These are phyloP conservation scores for Fusarium udum DNA, from an alignment of 2,329 filamentous ascomycete genomes.

Conservation along the genomic window DNA sequence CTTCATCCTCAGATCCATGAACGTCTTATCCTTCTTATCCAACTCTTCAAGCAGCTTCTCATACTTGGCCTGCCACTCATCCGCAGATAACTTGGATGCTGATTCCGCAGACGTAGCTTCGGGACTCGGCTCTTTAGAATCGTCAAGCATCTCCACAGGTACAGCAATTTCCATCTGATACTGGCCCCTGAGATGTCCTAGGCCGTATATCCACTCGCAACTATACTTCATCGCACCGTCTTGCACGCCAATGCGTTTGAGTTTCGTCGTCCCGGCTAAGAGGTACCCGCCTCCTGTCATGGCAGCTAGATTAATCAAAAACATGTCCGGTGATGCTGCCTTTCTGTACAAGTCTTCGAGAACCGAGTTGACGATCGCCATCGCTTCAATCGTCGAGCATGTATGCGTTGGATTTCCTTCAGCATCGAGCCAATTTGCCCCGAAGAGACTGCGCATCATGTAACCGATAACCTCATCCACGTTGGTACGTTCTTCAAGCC, in stretches of 20 bases:
- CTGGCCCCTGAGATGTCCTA: slow-evolving; percentile 61
- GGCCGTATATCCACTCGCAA: slow-evolving; percentile 65
- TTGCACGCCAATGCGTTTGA: slow-evolving; percentile 55
- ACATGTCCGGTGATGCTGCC: slow-evolving; percentile 62
- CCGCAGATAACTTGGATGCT: slow-evolving; percentile 43
- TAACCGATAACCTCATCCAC: slow-evolving; percentile 65
- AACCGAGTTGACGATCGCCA: slow-evolving; percentile 63
- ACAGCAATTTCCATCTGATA: slow-evolving; percentile 64
- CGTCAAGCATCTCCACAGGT: slow-evolving; percentile 54
- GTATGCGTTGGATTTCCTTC: slow-evolving; percentile 54
- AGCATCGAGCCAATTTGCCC: slow-evolving; percentile 62
- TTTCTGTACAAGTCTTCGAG: slow-evolving; percentile 62
- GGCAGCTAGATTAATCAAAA: slow-evolving; percentile 68
- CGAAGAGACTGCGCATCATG: slow-evolving; percentile 61
- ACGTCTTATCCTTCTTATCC: slow-evolving; percentile 65
- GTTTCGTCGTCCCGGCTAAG: slow-evolving; percentile 53
- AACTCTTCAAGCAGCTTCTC: slow-evolving; percentile 67
- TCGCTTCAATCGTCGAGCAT: slow-evolving; percentile 62
- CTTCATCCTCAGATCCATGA: slow-evolving; percentile 54
- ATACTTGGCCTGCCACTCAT: slow-evolving; percentile 64
- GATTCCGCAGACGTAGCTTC: slow-evolving; percentile 28
- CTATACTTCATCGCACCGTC: slow-evolving; percentile 57
- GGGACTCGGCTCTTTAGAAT: slow-evolving; percentile 24
- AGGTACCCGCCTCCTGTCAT: slow-evolving; percentile 64
- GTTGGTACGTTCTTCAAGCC: slow-evolving; percentile 60